Percentiles rank a stretch among this genome's conserved stretches.
Conservation (phyloP, 441 rosid species). For the Macaranga tanarius region DNA sequence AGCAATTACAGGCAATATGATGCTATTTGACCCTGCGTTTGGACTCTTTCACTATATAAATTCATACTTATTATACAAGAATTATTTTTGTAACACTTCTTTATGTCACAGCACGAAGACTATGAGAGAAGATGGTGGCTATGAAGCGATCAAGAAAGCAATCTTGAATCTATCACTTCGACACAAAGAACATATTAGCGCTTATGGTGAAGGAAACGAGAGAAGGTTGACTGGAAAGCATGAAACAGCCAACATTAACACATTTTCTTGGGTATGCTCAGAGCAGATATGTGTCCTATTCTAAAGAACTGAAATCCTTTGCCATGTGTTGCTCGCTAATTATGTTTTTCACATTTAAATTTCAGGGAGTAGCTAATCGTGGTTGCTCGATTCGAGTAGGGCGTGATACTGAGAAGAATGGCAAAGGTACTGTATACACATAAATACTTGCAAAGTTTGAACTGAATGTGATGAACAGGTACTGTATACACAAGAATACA, state of each 20-base stretch:
- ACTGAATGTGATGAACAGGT: neutral
- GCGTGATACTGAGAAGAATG: slow-evolving; percentile 84
- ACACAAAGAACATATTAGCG: slow-evolving; percentile 84
- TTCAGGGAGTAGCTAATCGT: slow-evolving; percentile 95
- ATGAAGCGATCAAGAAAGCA: slow-evolving; percentile 82
- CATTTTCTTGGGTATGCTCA: slow-evolving; percentile 86
- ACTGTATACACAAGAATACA: too few species aligned
- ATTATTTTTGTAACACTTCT: neutral
- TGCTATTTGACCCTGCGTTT: neutral
- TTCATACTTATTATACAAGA: neutral
- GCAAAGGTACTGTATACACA: slow-evolving; percentile 63
- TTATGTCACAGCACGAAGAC: slow-evolving; percentile 66
- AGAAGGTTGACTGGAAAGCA: slow-evolving; percentile 97
- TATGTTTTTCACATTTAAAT: slow-evolving; percentile 8
- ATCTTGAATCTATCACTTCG: slow-evolving; percentile 89
- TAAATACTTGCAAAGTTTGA: neutral
- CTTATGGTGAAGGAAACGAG: slow-evolving; percentile 98
- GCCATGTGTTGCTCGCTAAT: slow-evolving; percentile 4
- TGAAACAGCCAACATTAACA: slow-evolving; percentile 86
- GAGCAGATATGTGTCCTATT: neutral
- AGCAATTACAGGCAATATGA: slow-evolving; percentile 71
- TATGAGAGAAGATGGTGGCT: slow-evolving; percentile 97
- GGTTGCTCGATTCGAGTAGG: slow-evolving; percentile 98
- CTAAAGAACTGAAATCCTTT: neutral
- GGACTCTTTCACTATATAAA: neutral